A percentile compares a stretch with the other conserved stretches of the same genome.
These are phyloP conservation scores for Trematosphaeria pertusa DNA, from an alignment of 2,329 filamentous ascomycete species.

Conservation along the genomic window DNA sequence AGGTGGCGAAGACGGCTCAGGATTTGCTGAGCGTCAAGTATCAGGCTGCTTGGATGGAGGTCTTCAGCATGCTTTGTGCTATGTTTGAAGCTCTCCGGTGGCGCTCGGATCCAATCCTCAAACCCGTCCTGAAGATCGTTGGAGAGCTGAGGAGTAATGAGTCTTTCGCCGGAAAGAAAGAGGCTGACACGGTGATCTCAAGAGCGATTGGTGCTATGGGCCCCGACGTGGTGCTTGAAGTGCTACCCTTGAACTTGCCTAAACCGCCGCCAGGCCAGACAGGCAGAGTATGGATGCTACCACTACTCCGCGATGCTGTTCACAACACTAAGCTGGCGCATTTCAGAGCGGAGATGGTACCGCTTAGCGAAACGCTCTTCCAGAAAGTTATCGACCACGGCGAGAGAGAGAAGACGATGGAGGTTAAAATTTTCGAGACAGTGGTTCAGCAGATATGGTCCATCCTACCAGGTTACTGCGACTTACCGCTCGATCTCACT, in stretches of 20 bases:
- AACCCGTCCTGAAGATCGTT: slow-evolving; percentile 76
- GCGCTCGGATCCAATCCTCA: slow-evolving; percentile 80
- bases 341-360: slow-evolving; percentile 85
- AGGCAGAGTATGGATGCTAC: slow-evolving; percentile 93
- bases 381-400: slow-evolving; percentile 86
- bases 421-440: slow-evolving; percentile 97
- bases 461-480: slow-evolving; percentile 91
- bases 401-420: slow-evolving; percentile 85
- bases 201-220: slow-evolving; percentile 91
- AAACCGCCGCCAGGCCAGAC: slow-evolving; percentile 78
- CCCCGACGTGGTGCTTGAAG: slow-evolving; percentile 79
- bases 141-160: slow-evolving; percentile 88
- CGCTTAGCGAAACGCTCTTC: slow-evolving; percentile 88
- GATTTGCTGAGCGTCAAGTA: slow-evolving; percentile 87
- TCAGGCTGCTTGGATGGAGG: slow-evolving; percentile 92
- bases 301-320: slow-evolving; percentile 85
- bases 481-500: slow-evolving; percentile 77
- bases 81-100: slow-evolving; percentile 89
- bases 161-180: slow-evolving; percentile 90
- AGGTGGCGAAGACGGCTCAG: slow-evolving; percentile 75
- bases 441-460: slow-evolving; percentile 96
- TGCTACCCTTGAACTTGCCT: slow-evolving; percentile 85
- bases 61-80: slow-evolving; percentile 85
- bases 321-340: slow-evolving; percentile 87
- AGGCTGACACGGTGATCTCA: slow-evolving; percentile 88